phyloP scores from a whole-genome alignment of 1,284 basidiomycete genomes.

The Trichosporon sp. region DNA sequence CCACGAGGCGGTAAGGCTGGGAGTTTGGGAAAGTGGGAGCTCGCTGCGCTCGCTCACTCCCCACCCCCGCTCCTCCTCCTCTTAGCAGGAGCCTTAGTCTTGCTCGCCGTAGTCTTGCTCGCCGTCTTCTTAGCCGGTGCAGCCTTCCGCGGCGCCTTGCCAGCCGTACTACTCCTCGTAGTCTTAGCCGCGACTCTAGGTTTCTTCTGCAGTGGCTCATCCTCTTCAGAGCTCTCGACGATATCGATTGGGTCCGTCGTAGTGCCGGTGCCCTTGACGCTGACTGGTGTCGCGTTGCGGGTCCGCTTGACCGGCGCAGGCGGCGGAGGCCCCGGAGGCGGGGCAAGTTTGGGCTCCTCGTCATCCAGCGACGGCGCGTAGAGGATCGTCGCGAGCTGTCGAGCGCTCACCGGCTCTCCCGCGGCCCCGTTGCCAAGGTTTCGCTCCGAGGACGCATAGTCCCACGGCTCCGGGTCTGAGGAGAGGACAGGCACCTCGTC shows the following conservation, averaged over 20 bases:
- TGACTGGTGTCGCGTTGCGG: constrained; percentile 1
- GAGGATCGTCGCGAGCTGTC: constrained; percentile 27
- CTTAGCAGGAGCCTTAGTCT: not conserved
- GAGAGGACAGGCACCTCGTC: constrained; percentile 27
- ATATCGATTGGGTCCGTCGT: constrained; percentile 36
- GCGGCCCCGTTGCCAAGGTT: constrained; percentile 38
- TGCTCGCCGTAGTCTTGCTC: not conserved
- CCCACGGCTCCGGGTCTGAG: constrained; percentile 16
- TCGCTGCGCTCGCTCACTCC: too few relatives aligned
- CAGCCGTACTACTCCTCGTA: constrained; percentile 16
- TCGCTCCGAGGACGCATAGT: constrained; percentile 33
- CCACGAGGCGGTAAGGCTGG: too few relatives aligned
- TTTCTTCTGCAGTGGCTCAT: constrained; percentile 19
- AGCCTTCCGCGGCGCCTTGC: constrained; percentile 21
- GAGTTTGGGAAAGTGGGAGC: too few relatives aligned
- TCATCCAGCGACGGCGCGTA: constrained; percentile 18
- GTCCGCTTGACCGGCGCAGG: constrained; percentile 6
- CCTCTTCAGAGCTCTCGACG: constrained; percentile 26
- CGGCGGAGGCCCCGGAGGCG: constrained; percentile 13
- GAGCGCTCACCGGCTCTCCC: constrained; percentile 31
- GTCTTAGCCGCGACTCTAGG: constrained; percentile 21
- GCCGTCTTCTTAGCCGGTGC: too few relatives aligned
- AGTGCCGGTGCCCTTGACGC: constrained; percentile 19
- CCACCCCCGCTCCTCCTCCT: not conserved
- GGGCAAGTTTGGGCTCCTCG: not conserved